These are phyloP conservation scores for Chytridiales sp. DNA, from an alignment of 371 early-diverging fungal species.

Conservation along the genomic window DNA sequence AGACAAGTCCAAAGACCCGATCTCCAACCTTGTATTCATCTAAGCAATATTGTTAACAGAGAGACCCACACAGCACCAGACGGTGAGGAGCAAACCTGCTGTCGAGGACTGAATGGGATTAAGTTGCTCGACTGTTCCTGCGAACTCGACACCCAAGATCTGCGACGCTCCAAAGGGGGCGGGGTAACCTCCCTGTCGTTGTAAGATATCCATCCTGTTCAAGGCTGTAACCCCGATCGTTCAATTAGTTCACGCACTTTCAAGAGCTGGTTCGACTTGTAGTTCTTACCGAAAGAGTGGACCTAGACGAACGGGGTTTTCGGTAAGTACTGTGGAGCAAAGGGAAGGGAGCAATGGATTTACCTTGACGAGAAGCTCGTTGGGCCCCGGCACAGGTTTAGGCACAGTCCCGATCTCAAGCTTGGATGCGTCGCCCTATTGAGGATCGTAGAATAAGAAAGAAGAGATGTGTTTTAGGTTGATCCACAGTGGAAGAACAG, in stretches of 20 bases:
- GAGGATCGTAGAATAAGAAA: too few species aligned
- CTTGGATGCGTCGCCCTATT: constrained; percentile 26
- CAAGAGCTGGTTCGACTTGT: background rate
- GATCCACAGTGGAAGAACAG: too few species aligned
- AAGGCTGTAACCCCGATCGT: constrained; percentile 38
- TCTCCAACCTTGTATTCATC: constrained; percentile 51
- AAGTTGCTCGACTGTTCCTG: constrained; percentile 62
- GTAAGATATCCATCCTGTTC: constrained; percentile 77
- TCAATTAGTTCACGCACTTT: constrained; percentile 43
- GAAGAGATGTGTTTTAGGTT: too few species aligned
- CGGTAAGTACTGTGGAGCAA: background rate
- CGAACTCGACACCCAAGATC: constrained; percentile 74
- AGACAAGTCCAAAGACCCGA: constrained; percentile 68
- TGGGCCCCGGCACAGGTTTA: constrained; percentile 53
- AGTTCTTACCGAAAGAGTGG: constrained; percentile 13
- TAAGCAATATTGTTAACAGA: background rate
- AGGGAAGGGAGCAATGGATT: background rate
- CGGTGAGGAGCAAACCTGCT: background rate
- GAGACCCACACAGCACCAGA: background rate
- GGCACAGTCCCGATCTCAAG: constrained; percentile 49
- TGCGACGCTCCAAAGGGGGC: constrained; percentile 61
- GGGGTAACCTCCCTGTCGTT: constrained; percentile 72
- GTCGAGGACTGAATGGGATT: constrained; percentile 53
- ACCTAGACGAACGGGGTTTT: constrained; percentile 44
- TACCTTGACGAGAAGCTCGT: constrained; percentile 69